These are phyloP conservation scores for Sutorius eximius DNA, from an alignment of 1,284 basidiomycete species.

Conservation along the genomic window DNA sequence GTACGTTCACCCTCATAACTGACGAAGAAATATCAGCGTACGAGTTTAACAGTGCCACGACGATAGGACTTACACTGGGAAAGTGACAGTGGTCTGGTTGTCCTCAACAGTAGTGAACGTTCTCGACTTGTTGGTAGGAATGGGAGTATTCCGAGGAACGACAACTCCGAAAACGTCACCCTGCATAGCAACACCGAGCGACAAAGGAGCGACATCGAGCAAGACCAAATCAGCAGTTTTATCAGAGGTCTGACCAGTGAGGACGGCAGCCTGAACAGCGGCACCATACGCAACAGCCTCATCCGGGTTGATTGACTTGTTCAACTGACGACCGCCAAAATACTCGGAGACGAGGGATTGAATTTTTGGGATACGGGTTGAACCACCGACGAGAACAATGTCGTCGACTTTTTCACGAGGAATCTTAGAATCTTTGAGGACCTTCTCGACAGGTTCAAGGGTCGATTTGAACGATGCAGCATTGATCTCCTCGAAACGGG, in stretches of 20 bases:
- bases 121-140: slow-evolving; percentile 95
- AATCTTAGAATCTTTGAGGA: slow-evolving; percentile 99
- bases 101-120: slow-evolving; percentile 98
- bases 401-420: slow-evolving; percentile 96
- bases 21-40: slow-evolving; percentile 11
- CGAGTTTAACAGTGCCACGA: not conserved
- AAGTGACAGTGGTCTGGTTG: slow-evolving; percentile 97
- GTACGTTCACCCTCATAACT: slow-evolving; percentile 97
- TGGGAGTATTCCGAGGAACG: slow-evolving; percentile 95
- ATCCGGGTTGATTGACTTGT: slow-evolving; percentile 98
- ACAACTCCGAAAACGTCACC: slow-evolving; percentile 97
- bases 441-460: slow-evolving; percentile 97
- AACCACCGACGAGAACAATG: slow-evolving; percentile 99
- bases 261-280: slow-evolving; percentile 94
- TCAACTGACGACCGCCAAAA: slow-evolving; percentile 96
- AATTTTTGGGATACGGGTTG: slow-evolving; percentile 99
- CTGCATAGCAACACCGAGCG: slow-evolving; percentile 98
- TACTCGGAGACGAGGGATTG: slow-evolving; percentile 97
- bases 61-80: slow-evolving; percentile 75
- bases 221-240: slow-evolving; percentile 94
- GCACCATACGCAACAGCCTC: slow-evolving; percentile 96
- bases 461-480: slow-evolving; percentile 94
- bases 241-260: slow-evolving; percentile 94
- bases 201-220: slow-evolving; percentile 94
- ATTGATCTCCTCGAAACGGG: slow-evolving; percentile 99